These are phyloP conservation scores for Pseudocercospora fuligena DNA, from an alignment of 2,329 filamentous ascomycete species.

Conservation along the genomic window DNA sequence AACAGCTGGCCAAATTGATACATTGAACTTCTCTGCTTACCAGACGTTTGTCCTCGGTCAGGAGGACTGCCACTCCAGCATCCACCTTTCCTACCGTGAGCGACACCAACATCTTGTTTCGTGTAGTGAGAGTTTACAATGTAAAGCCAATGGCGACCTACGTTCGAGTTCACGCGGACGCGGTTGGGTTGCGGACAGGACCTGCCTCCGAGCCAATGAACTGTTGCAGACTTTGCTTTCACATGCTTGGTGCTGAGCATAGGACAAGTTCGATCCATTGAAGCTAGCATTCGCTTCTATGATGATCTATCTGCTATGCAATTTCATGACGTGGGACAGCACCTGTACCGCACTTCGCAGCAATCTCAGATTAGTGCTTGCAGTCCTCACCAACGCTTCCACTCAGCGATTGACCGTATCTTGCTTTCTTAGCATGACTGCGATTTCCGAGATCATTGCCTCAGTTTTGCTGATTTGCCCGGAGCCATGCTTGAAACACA, in stretches of 20 bases:
- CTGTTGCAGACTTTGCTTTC: not conserved
- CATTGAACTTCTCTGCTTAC: slow-evolving; percentile 59
- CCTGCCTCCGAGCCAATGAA: slow-evolving; percentile 4
- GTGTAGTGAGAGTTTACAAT: not conserved
- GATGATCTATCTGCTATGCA: not conserved
- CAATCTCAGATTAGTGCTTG: not conserved
- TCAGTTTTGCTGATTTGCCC: no score
- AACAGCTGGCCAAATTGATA: slow-evolving; percentile 18
- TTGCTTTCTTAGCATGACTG: no score
- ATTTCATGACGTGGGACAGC: no score
- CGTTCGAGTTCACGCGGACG: not conserved
- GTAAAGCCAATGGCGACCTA: not conserved
- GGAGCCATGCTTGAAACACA: no score
- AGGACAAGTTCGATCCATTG: not conserved
- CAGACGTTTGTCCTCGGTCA: slow-evolving; percentile 95
- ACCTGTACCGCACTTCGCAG: not conserved
- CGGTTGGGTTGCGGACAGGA: not conserved
- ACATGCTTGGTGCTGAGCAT: not conserved
- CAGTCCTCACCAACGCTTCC: no score
- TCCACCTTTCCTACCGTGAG: slow-evolving; percentile 99
- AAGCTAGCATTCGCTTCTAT: not conserved
- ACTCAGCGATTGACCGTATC: no score
- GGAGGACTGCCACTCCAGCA: slow-evolving; percentile 92
- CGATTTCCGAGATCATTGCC: no score
- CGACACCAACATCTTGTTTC: slow-evolving; percentile 83